These are phyloP conservation scores for Suhomyces anneliseae DNA, from an alignment of 1,139 yeast genomes.

Conservation along the genomic window DNA sequence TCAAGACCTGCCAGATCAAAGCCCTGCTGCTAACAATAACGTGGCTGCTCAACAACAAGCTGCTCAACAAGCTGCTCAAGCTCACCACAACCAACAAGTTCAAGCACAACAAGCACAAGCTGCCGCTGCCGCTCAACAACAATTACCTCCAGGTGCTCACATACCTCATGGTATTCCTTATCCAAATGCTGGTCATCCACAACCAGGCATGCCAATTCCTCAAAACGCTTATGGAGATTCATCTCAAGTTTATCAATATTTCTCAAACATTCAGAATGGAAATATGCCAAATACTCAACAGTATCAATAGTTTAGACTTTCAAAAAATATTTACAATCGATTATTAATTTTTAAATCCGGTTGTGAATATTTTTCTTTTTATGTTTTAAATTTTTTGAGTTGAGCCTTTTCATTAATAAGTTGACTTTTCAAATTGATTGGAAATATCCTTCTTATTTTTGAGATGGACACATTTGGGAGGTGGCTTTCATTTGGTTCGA, in stretches of 20 bases:
- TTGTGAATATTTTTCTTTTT: too few relatives aligned
- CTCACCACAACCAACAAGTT: conserved; percentile 23
- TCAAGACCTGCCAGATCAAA: conserved; percentile 42
- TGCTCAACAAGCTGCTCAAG: conserved; percentile 27
- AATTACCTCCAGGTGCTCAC: conserved; percentile 50
- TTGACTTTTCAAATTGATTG: too few relatives aligned
- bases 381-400: too few relatives aligned
- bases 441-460: too few relatives aligned
- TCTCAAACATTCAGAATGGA: conserved; percentile 54
- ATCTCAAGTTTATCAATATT: conserved; percentile 55
- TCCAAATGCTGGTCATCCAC: conserved; percentile 40
- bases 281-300: conserved; percentile 49
- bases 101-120: conserved; percentile 30
- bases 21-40: conserved; percentile 38
- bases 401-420: too few relatives aligned
- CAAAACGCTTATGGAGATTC: conserved; percentile 45
- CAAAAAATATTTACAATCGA: too few relatives aligned
- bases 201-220: conserved; percentile 40
- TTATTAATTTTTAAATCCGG: too few relatives aligned
- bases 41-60: conserved; percentile 28
- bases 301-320: conserved; percentile 26
- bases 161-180: conserved; percentile 48
- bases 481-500: too few relatives aligned
- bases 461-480: too few relatives aligned
- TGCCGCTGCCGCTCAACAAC: conserved; percentile 31